phyloP scores from a whole-genome alignment of 1,284 basidiomycete genomes.

The Lentinus polychrous region DNA sequence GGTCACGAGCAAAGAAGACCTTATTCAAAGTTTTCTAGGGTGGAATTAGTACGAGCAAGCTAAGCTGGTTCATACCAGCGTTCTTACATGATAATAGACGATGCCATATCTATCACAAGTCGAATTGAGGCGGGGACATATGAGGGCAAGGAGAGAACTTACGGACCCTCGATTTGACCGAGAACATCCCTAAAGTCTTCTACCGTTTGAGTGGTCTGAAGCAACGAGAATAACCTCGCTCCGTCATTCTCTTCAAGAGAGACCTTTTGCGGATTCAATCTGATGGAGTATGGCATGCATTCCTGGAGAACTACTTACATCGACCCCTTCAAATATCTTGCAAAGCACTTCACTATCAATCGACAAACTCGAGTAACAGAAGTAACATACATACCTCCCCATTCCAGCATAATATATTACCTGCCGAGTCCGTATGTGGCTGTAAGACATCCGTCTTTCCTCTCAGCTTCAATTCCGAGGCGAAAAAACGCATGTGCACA shows the following conservation, averaged over 20 bases:
- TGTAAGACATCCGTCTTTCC: slow-evolving; percentile 60
- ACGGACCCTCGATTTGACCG: slow-evolving; percentile 80
- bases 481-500: slow-evolving; percentile 49
- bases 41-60: slow-evolving; percentile 2
- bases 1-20: slow-evolving; percentile 82
- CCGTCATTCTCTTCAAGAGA: slow-evolving; percentile 72
- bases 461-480: slow-evolving; percentile 76
- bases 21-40: slow-evolving; percentile 37
- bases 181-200: slow-evolving; percentile 47
- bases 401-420: slow-evolving; percentile 81
- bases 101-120: slow-evolving; percentile 66
- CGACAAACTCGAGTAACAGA: background rate
- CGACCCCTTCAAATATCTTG: slow-evolving; percentile 73
- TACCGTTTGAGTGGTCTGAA: slow-evolving; percentile 34
- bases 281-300: background rate
- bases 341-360: background rate
- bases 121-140: slow-evolving; percentile 3
- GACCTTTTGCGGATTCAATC: slow-evolving; percentile 31
- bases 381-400: slow-evolving; percentile 59
- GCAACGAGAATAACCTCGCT: slow-evolving; percentile 48
- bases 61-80: background rate
- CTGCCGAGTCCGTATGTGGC: slow-evolving; percentile 51
- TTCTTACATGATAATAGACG: slow-evolving; percentile 65
- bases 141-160: slow-evolving; percentile 30
- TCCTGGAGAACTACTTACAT: slow-evolving; percentile 32